Conservation (phyloP, 1,139 yeast genomes). For the Pichia sp. region DNA sequence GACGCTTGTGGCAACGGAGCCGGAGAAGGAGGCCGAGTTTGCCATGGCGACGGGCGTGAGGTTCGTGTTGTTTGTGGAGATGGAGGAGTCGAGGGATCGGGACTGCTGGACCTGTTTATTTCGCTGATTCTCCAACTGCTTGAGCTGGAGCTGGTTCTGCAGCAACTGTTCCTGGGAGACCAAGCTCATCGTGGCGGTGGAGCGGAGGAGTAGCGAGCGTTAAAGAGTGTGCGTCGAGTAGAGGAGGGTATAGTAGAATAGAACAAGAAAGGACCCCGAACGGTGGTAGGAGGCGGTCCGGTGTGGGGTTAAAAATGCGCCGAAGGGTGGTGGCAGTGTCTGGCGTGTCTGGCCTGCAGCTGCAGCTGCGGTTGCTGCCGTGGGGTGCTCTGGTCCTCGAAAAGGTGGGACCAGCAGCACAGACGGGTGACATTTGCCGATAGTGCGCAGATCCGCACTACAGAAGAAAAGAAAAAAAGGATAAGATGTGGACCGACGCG, state of each 20-base stretch:
- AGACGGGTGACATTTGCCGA: background rate
- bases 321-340: too few relatives aligned
- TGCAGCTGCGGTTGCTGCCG: too few relatives aligned
- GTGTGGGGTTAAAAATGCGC: too few relatives aligned
- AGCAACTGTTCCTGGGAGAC: constrained; percentile 33
- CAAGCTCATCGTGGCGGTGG: constrained; percentile 23
- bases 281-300: too few relatives aligned
- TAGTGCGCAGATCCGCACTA: background rate
- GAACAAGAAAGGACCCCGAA: background rate
- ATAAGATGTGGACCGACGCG: too few relatives aligned
- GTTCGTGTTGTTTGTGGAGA: constrained; percentile 5
- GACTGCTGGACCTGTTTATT: constrained; percentile 36
- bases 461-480: background rate
- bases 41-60: background rate
- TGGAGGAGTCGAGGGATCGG: constrained; percentile 27
- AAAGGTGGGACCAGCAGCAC: background rate
- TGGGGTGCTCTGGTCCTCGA: too few relatives aligned
- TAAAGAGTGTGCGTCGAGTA: background rate
- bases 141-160: constrained; percentile 32
- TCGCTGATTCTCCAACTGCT: constrained; percentile 35
- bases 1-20: background rate
- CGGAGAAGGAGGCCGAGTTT: background rate
- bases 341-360: too few relatives aligned
- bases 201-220: background rate
- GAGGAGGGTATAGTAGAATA: background rate